Conservation (phyloP, 345 rosid species). For the Gossypium bickii region DNA sequence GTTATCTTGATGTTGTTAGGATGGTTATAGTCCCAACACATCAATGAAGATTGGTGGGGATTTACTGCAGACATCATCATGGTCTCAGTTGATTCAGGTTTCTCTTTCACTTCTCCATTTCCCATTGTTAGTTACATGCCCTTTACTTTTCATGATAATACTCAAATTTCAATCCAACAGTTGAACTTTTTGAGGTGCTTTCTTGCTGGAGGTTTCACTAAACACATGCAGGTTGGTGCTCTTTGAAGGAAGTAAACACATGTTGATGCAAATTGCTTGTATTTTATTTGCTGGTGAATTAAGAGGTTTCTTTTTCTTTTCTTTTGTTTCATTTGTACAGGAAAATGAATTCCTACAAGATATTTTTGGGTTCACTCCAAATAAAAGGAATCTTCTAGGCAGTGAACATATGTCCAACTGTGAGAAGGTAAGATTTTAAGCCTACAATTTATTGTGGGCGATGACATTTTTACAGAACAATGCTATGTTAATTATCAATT, state of each 20-base stretch:
- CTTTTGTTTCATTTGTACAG: constrained; percentile 30
- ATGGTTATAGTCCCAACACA: constrained; percentile 55
- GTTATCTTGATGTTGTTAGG: constrained; percentile 32
- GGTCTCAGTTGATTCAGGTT: constrained; percentile 79
- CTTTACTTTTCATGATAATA: constrained; percentile 3
- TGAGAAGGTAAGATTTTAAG: constrained; percentile 32
- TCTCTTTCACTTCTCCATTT: background rate
- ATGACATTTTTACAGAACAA: background rate
- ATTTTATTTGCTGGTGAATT: background rate
- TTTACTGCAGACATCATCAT: constrained; percentile 51
- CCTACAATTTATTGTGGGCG: background rate
- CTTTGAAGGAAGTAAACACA: background rate
- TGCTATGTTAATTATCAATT: background rate
- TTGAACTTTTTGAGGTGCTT: constrained; percentile 75
- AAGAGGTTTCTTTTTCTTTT: background rate
- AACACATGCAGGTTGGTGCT: constrained; percentile 84
- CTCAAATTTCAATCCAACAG: constrained; percentile 32
- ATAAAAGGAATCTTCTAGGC: constrained; percentile 38
- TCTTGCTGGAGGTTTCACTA: constrained; percentile 87
- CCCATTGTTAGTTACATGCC: background rate
- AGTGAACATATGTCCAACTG: constrained; percentile 36
- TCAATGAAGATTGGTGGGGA: constrained; percentile 76
- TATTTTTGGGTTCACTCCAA: constrained; percentile 68
- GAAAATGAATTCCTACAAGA: constrained; percentile 86
- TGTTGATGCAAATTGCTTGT: background rate